Base-by-base conservation (phyloP, 495 filamentous ascomycete genomes). In the Choiromyces venosus region DNA sequence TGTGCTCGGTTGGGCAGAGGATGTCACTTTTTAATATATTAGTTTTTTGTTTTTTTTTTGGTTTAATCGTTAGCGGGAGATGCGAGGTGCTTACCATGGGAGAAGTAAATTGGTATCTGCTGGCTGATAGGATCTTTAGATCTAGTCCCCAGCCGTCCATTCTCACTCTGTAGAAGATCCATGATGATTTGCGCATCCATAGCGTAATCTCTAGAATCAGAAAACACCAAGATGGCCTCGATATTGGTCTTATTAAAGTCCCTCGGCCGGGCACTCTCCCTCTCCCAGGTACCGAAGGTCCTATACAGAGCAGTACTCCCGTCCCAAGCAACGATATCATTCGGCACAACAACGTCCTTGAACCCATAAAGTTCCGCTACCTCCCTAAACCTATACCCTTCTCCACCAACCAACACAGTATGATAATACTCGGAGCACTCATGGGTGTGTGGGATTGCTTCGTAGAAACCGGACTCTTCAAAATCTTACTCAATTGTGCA, bases 151-250 rank as follows among this genome's bases (percentile, higher is more conserved):
- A 92, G 82, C 69, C 87, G 87, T 72, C 91, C 91, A 71, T 92
- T 85, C 82, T 92, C 88, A 40, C 90, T 89, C 4, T 90, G 87
- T n/a, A 94, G 84, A 52, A 94, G 85, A 81, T 95, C 92, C 76
- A 95, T 88, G 82, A 94, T 93, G 81, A 95, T 91, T 82, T 94
- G 92, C 80, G 91, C 86, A 81, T 95, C 92, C 39, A 91, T 92
- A 37, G 89, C 90, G 84, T 93, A 94, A 84, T 95, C 92, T 73
- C 91, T 88, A 25, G 90, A 91, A 84, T 94, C 92, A 71, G 89
- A 90, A 83, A 94, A 93, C 76, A 93, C 90, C 75, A 94, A 85
- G 82, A 94, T 91, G 73, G 91, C 91, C 37, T 94, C 89, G 80
- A 94, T 93, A 82, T 93, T 91, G 81, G 85, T 82, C 84, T 88